Base-by-base conservation (phyloP, 805 yeast genomes). In the Ogataea salicorniae region DNA sequence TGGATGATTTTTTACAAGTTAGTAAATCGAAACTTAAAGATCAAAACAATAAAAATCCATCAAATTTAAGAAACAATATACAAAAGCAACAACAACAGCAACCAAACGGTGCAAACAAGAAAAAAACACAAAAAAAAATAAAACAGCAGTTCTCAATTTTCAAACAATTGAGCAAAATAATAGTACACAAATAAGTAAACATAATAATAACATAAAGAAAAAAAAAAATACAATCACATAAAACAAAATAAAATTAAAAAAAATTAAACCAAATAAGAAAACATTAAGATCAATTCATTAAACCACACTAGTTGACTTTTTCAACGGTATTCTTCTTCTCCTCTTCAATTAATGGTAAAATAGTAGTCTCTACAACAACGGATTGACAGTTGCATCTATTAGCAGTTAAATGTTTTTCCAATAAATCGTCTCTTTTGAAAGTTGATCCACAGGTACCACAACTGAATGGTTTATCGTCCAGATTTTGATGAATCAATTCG, bases 351-450 rank as follows among this genome's bases (percentile, higher is more conserved):
- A 9, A 26, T 26, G 31, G 31, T 11, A 26, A 26, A 26, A 26
- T 9, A 26, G 31, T 26, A 26, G 31, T 26, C 11, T 9, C 31
- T 11, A 22, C 40, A 13, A 37, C 31, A 14, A 18, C 29, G 16
- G 20, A 37, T 8, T n/a, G 14, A 23, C 23, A 34, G 11, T 34
- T 42, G 34, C 58, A 54, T 22, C 46, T 51, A 40, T 54, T 54
- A 37, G 40, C 43, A 15, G 46, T 18, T 11, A 51, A 39, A 45
- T 57, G 60, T 9, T 51, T 53, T 42, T 50, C 55, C 36, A 57
- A 40, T 20, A 53, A 42, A 45, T 57, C 60, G 26, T 45, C 48
- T 34, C 58, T 42, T 42, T 55, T 57, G 48, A 57, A 55, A 3
- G 47, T 34, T 16, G 42, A 46, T 1, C 52, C 55, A 37, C 60